Percentiles rank a stretch among this genome's conserved stretches.
Evolutionary conservation across 1,139 yeast genomes (phyloP).

Genomic region (Debaryomyces coudertii): DNA sequence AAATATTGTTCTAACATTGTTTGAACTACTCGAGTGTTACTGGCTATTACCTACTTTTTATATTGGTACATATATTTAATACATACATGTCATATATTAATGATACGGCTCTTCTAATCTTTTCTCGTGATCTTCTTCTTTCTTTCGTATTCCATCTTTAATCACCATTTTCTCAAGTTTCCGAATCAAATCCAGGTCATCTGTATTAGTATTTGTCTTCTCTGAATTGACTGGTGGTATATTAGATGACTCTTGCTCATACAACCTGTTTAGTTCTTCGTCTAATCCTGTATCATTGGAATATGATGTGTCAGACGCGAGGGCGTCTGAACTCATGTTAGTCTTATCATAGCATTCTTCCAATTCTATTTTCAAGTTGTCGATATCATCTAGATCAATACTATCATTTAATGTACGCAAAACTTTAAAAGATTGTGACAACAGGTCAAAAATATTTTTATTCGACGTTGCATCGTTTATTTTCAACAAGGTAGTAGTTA

Average conservation of each 20-base stretch:
- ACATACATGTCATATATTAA: slow-evolving; percentile 8
- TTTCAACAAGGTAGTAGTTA: slow-evolving; percentile 42
- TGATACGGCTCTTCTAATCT: neutral
- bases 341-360: slow-evolving; percentile 40
- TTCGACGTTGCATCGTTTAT: slow-evolving; percentile 54
- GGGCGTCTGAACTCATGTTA: slow-evolving; percentile 38
- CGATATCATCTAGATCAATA: slow-evolving; percentile 33
- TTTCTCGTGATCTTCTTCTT: neutral
- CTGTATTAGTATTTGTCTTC: neutral
- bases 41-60: slow-evolving; percentile 2
- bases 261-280: slow-evolving; percentile 11
- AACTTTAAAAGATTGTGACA: slow-evolving; percentile 37
- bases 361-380: slow-evolving; percentile 42
- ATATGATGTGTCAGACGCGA: slow-evolving; percentile 28
- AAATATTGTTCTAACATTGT: neutral
- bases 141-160: neutral
- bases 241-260: slow-evolving; percentile 5
- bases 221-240: neutral
- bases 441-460: slow-evolving; percentile 36
- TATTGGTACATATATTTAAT: slow-evolving; percentile 6
- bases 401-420: slow-evolving; percentile 37
- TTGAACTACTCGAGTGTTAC: neutral
- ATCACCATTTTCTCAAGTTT: slow-evolving; percentile 10
- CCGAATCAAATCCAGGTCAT: slow-evolving; percentile 5
- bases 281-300: slow-evolving; percentile 41